These are phyloP conservation scores for Calcarisporium arbuscula DNA, from an alignment of 2,329 filamentous ascomycete genomes.

Conservation along the genomic window DNA sequence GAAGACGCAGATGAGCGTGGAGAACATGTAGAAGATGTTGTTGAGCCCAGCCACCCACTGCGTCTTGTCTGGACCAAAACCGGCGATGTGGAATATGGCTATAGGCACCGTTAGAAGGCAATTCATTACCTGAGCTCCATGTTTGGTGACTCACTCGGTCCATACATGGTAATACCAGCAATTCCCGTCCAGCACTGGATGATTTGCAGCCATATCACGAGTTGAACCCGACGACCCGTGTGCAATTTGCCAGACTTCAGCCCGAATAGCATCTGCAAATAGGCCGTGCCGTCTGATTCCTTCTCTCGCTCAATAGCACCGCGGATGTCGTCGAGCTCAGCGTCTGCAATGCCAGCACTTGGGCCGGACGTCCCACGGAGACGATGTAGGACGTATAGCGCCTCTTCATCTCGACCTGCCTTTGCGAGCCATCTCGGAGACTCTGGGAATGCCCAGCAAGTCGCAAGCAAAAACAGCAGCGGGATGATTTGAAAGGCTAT, in stretches of 20 bases:
- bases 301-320: constrained; percentile 57
- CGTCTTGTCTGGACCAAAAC: constrained; percentile 53
- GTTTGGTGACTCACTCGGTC: too few species aligned
- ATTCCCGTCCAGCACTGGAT: constrained; percentile 67
- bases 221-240: constrained; percentile 60
- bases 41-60: constrained; percentile 57
- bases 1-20: constrained; percentile 63
- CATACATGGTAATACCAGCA: constrained; percentile 61
- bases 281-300: constrained; percentile 51
- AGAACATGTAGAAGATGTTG: constrained; percentile 50
- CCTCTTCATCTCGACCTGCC: constrained; percentile 59
- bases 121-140: constrained; percentile 42
- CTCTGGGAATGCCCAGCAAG: constrained; percentile 63
- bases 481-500: constrained; percentile 65
- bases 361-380: constrained; percentile 54
- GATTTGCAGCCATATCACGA: constrained; percentile 67
- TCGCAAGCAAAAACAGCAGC: constrained; percentile 47
- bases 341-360: constrained; percentile 47
- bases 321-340: constrained; percentile 63
- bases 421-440: constrained; percentile 63
- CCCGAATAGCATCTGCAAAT: constrained; percentile 61
- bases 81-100: constrained; percentile 65
- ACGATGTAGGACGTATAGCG: constrained; percentile 56
- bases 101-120: too few species aligned
- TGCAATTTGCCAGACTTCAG: constrained; percentile 60